Conservation (phyloP, 495 filamentous ascomycete species). For the Neurospora pannonica region DNA sequence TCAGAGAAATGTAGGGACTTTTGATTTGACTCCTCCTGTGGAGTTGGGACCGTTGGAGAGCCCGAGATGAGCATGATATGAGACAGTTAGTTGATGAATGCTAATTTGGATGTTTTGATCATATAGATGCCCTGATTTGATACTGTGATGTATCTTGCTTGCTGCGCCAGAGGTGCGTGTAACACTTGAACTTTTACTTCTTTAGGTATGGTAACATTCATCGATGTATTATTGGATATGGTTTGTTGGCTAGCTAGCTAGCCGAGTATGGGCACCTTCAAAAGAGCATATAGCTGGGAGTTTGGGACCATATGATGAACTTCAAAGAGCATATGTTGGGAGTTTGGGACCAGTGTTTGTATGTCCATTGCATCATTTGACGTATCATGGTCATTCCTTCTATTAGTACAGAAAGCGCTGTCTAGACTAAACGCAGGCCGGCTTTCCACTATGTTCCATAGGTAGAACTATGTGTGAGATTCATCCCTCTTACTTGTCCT, state of each 20-base stretch:
- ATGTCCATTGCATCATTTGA: not conserved
- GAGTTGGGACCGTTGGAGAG: slow-evolving; percentile 10
- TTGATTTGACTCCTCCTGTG: not conserved
- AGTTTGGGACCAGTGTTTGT: slow-evolving; percentile 1
- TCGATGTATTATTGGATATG: not conserved
- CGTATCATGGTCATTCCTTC: slow-evolving; percentile 1
- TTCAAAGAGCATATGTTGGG: not conserved
- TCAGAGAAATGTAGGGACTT: slow-evolving; percentile 21
- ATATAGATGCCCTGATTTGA: slow-evolving; percentile 2
- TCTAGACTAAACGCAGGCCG: slow-evolving; percentile 7
- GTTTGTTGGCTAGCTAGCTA: not conserved
- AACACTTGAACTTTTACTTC: not conserved
- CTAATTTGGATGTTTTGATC: not conserved
- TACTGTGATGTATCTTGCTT: not conserved
- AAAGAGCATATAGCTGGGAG: slow-evolving; percentile 1
- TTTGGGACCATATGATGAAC: not conserved
- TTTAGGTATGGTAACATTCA: not conserved
- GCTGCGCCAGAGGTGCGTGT: not conserved
- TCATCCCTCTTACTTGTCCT: slow-evolving; percentile 41
- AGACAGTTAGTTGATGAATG: not conserved
- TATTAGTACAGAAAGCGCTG: slow-evolving; percentile 23
- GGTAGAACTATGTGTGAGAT: not conserved
- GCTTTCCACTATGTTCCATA: not conserved
- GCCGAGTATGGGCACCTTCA: not conserved
- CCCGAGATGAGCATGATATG: slow-evolving; percentile 1